Evolutionary conservation across 192 early-diverging fungal species (phyloP).

Genomic region (Coemansia guatemalensis): DNA sequence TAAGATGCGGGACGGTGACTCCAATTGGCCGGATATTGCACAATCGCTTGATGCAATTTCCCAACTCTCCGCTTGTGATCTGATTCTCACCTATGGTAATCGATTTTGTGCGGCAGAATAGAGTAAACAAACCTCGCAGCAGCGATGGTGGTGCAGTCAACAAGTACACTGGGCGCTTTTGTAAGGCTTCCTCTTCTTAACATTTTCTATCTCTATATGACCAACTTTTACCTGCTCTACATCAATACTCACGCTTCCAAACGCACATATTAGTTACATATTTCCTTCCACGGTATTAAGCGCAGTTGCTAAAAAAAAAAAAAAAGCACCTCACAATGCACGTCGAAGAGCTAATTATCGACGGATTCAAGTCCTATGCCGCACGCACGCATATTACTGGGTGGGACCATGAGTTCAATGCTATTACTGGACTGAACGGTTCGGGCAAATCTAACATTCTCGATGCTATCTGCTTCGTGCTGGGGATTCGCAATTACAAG

Average conservation of each 20-base stretch:
- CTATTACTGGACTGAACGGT: slow-evolving; percentile 97
- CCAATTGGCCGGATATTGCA: slow-evolving; percentile 24
- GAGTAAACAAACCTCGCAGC: too few species aligned
- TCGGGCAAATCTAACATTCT: slow-evolving; percentile 98
- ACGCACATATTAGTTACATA: too few species aligned
- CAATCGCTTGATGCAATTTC: not conserved
- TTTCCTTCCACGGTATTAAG: too few species aligned
- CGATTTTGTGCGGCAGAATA: too few species aligned
- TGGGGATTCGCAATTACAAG: slow-evolving; percentile 91
- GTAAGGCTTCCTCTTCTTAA: too few species aligned
- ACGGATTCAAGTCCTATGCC: slow-evolving; percentile 99
- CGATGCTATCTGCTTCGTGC: slow-evolving; percentile 98
- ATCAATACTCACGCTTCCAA: too few species aligned
- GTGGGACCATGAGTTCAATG: slow-evolving; percentile 99
- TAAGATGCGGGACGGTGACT: not conserved
- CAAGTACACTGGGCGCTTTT: too few species aligned
- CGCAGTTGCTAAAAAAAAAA: too few species aligned
- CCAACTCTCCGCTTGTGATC: not conserved
- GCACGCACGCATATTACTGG: slow-evolving; percentile 91
- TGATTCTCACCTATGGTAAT: not conserved
- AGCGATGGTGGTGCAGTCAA: too few species aligned
- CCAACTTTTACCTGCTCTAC: too few species aligned
- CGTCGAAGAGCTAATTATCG: slow-evolving; percentile 94
- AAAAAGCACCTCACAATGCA: slow-evolving; percentile 57
- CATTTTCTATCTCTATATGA: too few species aligned